A percentile compares a stretch with the other conserved stretches of the same genome.
phyloP scores from a whole-genome alignment of 257 asterid genomes.

The Cynanchum wilfordii region DNA sequence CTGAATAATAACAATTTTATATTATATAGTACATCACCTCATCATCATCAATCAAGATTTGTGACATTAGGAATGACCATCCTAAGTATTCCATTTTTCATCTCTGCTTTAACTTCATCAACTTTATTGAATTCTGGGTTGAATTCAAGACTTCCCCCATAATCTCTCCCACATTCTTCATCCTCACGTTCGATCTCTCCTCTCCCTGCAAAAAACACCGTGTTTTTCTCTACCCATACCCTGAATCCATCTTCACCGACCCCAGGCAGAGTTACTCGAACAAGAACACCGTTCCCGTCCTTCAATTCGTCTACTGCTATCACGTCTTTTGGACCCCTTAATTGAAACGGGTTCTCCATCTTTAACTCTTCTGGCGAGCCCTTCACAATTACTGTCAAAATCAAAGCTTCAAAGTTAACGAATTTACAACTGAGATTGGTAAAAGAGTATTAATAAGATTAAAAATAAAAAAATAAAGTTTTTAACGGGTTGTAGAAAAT shows the following conservation, averaged over 20 bases:
- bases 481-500: not conserved
- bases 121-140: slow-evolving; percentile 21
- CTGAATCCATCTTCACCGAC: slow-evolving; percentile 27
- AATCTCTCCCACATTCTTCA: slow-evolving; percentile 18
- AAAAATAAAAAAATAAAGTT: too few species aligned
- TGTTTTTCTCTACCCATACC: slow-evolving; percentile 21
- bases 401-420: not conserved
- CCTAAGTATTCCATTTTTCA: slow-evolving; percentile 37
- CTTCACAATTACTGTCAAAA: not conserved
- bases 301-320: slow-evolving; percentile 21
- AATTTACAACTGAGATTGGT: not conserved
- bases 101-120: slow-evolving; percentile 20
- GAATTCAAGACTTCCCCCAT: slow-evolving; percentile 25
- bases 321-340: slow-evolving; percentile 20
- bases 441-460: not conserved
- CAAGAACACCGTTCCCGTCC: slow-evolving; percentile 17
- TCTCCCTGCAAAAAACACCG: slow-evolving; percentile 23
- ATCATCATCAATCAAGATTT: not conserved
- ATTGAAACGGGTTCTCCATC: slow-evolving; percentile 35
- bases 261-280: slow-evolving; percentile 35
- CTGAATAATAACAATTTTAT: too few species aligned
- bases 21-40: not conserved
- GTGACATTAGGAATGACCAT: slow-evolving; percentile 27
- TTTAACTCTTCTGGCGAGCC: not conserved
- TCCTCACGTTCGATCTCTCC: slow-evolving; percentile 23